Conservation (phyloP, 257 asterid species). For the Solanum tacnaense region DNA sequence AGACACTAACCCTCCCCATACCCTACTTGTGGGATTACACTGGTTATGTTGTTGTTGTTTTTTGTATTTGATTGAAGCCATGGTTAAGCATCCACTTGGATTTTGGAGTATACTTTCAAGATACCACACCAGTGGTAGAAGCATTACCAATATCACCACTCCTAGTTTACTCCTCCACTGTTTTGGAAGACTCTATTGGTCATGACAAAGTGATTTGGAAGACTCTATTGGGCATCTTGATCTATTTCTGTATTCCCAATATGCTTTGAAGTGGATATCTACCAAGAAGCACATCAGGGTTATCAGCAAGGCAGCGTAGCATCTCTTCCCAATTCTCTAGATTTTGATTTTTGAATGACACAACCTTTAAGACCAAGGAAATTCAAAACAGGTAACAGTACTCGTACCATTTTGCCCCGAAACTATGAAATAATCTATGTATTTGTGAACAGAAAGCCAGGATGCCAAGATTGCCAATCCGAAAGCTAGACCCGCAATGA, state of each 20-base stretch:
- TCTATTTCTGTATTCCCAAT: neutral
- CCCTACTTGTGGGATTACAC: neutral
- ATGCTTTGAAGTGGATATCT: neutral
- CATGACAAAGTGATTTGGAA: neutral
- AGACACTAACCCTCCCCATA: neutral
- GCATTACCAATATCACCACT: neutral
- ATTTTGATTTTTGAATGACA: neutral
- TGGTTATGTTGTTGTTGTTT: neutral
- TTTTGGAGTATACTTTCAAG: neutral
- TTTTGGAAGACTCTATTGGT: neutral
- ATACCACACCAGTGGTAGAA: neutral
- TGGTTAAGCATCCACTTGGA: neutral
- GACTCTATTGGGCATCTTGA: neutral
- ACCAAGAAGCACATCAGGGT: neutral
- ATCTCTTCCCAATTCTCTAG: neutral
- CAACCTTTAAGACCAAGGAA: neutral
- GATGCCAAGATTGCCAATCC: constrained; percentile 63
- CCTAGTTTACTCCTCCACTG: neutral
- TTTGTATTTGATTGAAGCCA: neutral
- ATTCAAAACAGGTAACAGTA: neutral
- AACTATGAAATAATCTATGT: constrained; percentile 53
- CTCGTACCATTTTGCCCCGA: constrained; percentile 73
- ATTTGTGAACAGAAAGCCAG: constrained; percentile 61
- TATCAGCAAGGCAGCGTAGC: neutral
- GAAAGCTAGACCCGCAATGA: constrained; percentile 60